A percentile compares a stretch with the other conserved stretches of the same genome.
These are phyloP conservation scores for Candida incommunis DNA, from an alignment of 805 yeast genomes.

Conservation along the genomic window DNA sequence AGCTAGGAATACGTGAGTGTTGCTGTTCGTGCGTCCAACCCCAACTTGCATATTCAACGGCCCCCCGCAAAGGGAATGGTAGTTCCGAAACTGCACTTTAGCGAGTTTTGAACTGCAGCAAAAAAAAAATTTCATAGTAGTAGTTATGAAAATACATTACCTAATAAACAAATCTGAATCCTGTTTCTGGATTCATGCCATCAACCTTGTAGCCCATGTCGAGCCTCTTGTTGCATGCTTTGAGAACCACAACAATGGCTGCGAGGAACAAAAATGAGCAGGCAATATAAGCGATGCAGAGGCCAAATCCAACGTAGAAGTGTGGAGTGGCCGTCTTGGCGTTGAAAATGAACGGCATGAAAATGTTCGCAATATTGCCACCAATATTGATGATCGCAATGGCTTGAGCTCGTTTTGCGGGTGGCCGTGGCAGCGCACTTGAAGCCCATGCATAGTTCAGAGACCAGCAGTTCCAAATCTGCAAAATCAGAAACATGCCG, in stretches of 20 bases:
- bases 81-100: too few relatives aligned
- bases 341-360: conserved; percentile 14
- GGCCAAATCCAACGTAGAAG: conserved; percentile 15
- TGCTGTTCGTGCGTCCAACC: too few relatives aligned
- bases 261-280: conserved; percentile 7
- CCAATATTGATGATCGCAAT: conserved; percentile 37
- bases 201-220: conserved; percentile 14
- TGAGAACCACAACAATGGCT: conserved; percentile 7
- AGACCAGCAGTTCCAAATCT: conserved; percentile 51
- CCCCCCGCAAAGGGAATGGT: too few relatives aligned
- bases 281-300: conserved; percentile 11
- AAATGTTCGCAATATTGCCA: conserved; percentile 15
- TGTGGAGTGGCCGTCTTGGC: conserved; percentile 12
- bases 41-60: too few relatives aligned
- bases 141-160: too few relatives aligned
- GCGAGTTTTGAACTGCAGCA: too few relatives aligned
- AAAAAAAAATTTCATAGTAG: too few relatives aligned
- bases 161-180: conserved; percentile 13
- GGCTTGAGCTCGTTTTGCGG: conserved; percentile 26
- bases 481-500: conserved; percentile 54
- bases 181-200: conserved; percentile 15
- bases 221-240: conserved; percentile 10
- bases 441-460: conserved; percentile 42
- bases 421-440: conserved; percentile 40
- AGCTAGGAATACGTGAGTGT: too few relatives aligned